These are phyloP conservation scores for Phytophthora capsici DNA, from an alignment of 352 stramenopile species.

Conservation along the genomic window DNA sequence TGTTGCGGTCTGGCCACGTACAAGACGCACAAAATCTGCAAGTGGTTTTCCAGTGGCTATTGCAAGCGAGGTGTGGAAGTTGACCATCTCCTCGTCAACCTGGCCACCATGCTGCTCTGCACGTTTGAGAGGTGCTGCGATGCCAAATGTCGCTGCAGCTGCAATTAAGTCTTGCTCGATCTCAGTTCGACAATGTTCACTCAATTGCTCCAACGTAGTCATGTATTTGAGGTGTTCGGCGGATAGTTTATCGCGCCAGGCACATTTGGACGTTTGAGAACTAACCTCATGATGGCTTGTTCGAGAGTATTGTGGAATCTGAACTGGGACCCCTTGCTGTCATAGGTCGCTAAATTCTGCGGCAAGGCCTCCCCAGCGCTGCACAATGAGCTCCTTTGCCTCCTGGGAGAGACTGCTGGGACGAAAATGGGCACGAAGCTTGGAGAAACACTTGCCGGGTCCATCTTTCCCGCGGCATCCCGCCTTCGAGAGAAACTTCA, in stretches of 20 bases:
- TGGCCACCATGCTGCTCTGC: too few relatives aligned
- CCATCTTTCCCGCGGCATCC: conserved; percentile 2
- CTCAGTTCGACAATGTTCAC: conserved; percentile 1
- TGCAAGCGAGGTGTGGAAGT: background rate
- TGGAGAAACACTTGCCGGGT: conserved; percentile 5
- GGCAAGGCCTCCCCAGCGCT: background rate
- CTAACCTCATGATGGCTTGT: too few relatives aligned
- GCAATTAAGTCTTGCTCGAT: background rate
- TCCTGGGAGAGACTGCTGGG: background rate
- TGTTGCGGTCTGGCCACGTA: conserved; percentile 5
- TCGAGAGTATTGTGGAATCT: too few relatives aligned
- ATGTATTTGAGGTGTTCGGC: background rate
- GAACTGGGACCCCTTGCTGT: background rate
- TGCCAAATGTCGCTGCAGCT: background rate
- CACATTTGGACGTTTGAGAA: too few relatives aligned
- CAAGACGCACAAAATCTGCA: conserved; percentile 8
- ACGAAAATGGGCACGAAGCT: conserved; percentile 9
- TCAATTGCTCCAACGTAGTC: background rate
- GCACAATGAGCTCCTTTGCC: conserved; percentile 2
- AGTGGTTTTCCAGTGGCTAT: background rate
- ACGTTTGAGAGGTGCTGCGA: background rate
- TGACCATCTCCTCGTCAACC: background rate
- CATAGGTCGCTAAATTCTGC: conserved; percentile 5
- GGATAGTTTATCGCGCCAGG: too few relatives aligned
- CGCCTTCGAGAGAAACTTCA: conserved; percentile 15